A percentile compares a stretch with the other conserved stretches of the same genome.
Evolutionary conservation across 1,139 yeast species (phyloP).

Genomic region (Debaryomyces singareniensis): DNA sequence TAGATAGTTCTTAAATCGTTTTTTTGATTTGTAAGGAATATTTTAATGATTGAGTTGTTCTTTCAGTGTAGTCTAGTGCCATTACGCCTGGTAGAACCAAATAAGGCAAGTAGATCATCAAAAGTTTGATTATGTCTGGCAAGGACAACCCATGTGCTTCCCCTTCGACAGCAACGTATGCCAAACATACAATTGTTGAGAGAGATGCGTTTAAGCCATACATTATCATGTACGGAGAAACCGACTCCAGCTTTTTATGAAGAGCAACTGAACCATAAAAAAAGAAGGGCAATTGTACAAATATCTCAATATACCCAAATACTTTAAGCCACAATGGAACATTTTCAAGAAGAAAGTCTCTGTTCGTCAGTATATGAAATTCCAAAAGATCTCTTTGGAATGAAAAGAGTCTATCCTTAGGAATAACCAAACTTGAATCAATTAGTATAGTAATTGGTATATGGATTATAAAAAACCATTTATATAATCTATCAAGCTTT

Average conservation of each 20-base stretch:
- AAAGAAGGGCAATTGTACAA: slow-evolving; percentile 77
- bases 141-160: slow-evolving; percentile 25
- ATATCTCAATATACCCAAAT: slow-evolving; percentile 65
- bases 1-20: slow-evolving; percentile 7
- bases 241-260: slow-evolving; percentile 13
- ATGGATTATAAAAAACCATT: slow-evolving; percentile 47
- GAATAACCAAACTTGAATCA: slow-evolving; percentile 69
- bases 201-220: slow-evolving; percentile 75
- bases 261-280: slow-evolving; percentile 28
- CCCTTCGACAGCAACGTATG: slow-evolving; percentile 33
- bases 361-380: slow-evolving; percentile 57
- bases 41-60: background rate
- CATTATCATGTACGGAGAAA: slow-evolving; percentile 48
- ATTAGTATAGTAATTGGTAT: slow-evolving; percentile 69
- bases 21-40: background rate
- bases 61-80: slow-evolving; percentile 34
- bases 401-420: slow-evolving; percentile 38
- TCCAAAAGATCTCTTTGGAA: slow-evolving; percentile 44
- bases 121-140: slow-evolving; percentile 34
- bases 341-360: slow-evolving; percentile 59
- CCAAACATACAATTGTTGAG: slow-evolving; percentile 63
- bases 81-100: slow-evolving; percentile 56
- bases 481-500: slow-evolving; percentile 44
- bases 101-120: slow-evolving; percentile 60
- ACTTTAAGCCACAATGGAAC: slow-evolving; percentile 63